phyloP scores from a whole-genome alignment of 345 rosid genomes.

The Citrus reticulata region DNA sequence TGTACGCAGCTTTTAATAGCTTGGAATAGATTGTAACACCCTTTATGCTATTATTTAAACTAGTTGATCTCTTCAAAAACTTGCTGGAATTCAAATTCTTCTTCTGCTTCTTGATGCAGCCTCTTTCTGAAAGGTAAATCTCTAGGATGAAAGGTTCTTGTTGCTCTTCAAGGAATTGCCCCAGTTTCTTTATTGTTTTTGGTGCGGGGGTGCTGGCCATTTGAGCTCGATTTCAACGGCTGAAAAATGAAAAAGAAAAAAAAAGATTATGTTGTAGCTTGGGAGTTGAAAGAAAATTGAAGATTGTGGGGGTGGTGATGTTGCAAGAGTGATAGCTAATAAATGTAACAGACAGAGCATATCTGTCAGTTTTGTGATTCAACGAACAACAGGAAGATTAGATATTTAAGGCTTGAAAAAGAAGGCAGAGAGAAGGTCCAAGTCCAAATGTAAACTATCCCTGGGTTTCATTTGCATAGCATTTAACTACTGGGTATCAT shows the following conservation, averaged over 20 bases:
- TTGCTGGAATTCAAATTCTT: slow-evolving; percentile 15
- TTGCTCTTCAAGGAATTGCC: slow-evolving; percentile 48
- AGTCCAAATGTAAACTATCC: neutral
- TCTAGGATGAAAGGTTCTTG: slow-evolving; percentile 58
- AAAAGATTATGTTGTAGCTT: slow-evolving; percentile 4
- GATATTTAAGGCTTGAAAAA: slow-evolving; percentile 18
- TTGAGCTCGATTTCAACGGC: neutral
- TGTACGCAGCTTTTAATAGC: slow-evolving; percentile 27
- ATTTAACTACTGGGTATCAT: neutral
- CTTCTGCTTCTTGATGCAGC: slow-evolving; percentile 18
- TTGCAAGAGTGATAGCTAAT: slow-evolving; percentile 1
- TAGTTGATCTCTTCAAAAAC: slow-evolving; percentile 8
- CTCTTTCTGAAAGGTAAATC: slow-evolving; percentile 40
- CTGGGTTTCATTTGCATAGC: slow-evolving; percentile 1
- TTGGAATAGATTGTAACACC: slow-evolving; percentile 14
- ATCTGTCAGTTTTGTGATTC: slow-evolving; percentile 32
- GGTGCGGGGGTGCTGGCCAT: slow-evolving; percentile 23
- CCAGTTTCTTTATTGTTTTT: slow-evolving; percentile 35
- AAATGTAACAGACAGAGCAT: slow-evolving; percentile 25
- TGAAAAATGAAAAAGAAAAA: neutral
- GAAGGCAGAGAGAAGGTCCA: neutral
- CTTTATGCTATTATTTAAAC: slow-evolving; percentile 19
- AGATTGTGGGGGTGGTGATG: slow-evolving; percentile 11
- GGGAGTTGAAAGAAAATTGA: neutral
- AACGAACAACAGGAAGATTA: slow-evolving; percentile 6